These are phyloP conservation scores for Eimeria necatrix DNA, from an alignment of 169 alveolate species.

Conservation along the genomic window DNA sequence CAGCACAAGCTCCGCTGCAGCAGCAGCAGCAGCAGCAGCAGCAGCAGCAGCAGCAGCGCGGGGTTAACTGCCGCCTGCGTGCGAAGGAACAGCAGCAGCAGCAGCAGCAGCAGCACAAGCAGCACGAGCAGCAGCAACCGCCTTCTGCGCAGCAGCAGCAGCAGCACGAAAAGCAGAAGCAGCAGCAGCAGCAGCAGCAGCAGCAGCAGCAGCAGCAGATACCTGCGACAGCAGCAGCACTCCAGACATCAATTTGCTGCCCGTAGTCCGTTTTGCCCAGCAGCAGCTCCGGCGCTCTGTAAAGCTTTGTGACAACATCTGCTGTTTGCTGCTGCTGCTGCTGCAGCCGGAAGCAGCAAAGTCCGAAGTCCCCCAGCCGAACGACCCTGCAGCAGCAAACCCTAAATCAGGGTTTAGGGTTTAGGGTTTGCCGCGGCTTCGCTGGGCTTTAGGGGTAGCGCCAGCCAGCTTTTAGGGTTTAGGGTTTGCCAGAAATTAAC, in stretches of 20 bases:
- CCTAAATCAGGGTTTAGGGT: background rate
- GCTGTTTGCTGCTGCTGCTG: constrained; percentile 22
- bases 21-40: background rate
- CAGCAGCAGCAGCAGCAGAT: too few relatives aligned
- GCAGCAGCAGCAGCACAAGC: background rate
- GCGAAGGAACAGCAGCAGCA: constrained; percentile 6
- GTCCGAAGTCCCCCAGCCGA: constrained; percentile 79
- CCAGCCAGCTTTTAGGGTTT: too few relatives aligned
- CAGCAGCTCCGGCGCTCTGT: constrained; percentile 99
- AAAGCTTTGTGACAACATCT: constrained; percentile 84
- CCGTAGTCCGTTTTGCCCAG: constrained; percentile 98
- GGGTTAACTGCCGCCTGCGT: background rate
- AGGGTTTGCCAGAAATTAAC: too few relatives aligned
- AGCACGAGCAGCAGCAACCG: too few relatives aligned
- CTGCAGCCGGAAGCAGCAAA: constrained; percentile 30
- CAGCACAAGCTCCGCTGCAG: background rate
- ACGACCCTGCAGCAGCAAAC: constrained; percentile 34
- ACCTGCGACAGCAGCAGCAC: constrained; percentile 97
- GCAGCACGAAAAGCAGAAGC: too few relatives aligned
- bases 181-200: too few relatives aligned
- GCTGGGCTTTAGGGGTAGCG: too few relatives aligned
- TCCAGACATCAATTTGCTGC: constrained; percentile 99
- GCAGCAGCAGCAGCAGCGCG: background rate
- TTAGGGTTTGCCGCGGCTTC: background rate
- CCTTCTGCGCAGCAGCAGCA: too few relatives aligned